Percentiles rank a stretch among this genome's conserved stretches.
These are phyloP conservation scores for Lagerstroemia speciosa DNA, from an alignment of 345 rosid species.

Conservation along the genomic window DNA sequence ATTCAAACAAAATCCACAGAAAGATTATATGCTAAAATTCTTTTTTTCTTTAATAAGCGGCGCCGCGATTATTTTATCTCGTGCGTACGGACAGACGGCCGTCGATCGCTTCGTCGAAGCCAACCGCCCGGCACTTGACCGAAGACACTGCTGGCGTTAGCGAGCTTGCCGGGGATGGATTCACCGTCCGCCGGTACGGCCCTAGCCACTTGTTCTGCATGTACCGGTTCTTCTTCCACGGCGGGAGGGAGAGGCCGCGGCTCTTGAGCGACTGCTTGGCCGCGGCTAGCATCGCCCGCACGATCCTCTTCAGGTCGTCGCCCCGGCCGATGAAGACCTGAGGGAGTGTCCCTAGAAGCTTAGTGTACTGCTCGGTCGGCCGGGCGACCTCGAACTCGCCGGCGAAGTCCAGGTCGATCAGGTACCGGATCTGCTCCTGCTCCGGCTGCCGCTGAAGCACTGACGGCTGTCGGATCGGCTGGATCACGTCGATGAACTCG, in stretches of 20 bases:
- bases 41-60: not conserved
- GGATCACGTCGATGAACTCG: slow-evolving; percentile 79
- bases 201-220: slow-evolving; percentile 89
- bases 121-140: slow-evolving; percentile 55
- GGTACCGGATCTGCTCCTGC: slow-evolving; percentile 30
- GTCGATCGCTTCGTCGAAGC: slow-evolving; percentile 43
- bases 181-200: slow-evolving; percentile 52
- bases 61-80: slow-evolving; percentile 8
- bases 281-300: slow-evolving; percentile 46
- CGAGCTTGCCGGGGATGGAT: slow-evolving; percentile 20
- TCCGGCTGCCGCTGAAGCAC: slow-evolving; percentile 1
- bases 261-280: slow-evolving; percentile 57
- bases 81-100: slow-evolving; percentile 12
- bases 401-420: slow-evolving; percentile 69
- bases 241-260: slow-evolving; percentile 57
- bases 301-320: slow-evolving; percentile 57
- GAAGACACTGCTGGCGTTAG: slow-evolving; percentile 19
- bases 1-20: not conserved
- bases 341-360: slow-evolving; percentile 38
- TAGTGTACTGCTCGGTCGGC: slow-evolving; percentile 52
- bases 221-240: slow-evolving; percentile 89
- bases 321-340: slow-evolving; percentile 44
- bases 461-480: not conserved
- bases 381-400: slow-evolving; percentile 80
- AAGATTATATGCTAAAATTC: not conserved